phyloP scores from a whole-genome alignment of 768 basidiomycete genomes.

The Chiua virens region DNA sequence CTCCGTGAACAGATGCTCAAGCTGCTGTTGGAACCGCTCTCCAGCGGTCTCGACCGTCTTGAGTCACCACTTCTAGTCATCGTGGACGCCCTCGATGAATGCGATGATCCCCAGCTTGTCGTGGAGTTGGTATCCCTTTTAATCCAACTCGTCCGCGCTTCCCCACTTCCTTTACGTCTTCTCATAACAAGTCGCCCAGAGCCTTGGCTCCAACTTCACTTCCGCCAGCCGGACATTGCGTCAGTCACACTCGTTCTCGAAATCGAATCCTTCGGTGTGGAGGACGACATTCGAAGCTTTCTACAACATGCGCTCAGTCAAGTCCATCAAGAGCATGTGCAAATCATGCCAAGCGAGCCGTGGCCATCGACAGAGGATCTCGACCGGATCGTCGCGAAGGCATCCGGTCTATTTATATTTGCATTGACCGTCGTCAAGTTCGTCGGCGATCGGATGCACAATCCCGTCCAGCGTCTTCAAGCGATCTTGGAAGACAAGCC shows the following conservation, averaged over 20 bases:
- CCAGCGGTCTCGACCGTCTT: not conserved
- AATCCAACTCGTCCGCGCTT: slow-evolving; percentile 9
- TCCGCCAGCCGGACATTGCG: slow-evolving; percentile 13
- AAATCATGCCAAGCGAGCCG: slow-evolving; percentile 12
- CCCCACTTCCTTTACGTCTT: slow-evolving; percentile 20
- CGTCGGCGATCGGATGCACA: slow-evolving; percentile 19
- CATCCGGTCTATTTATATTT: slow-evolving; percentile 28
- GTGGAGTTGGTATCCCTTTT: slow-evolving; percentile 22
- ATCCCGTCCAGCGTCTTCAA: slow-evolving; percentile 17
- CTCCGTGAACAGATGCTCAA: slow-evolving; percentile 26
- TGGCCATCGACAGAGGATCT: slow-evolving; percentile 27
- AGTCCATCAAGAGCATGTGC: slow-evolving; percentile 10
- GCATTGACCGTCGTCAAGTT: slow-evolving; percentile 28
- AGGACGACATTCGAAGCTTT: slow-evolving; percentile 23
- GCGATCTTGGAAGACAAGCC: slow-evolving; percentile 10
- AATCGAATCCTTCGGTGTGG: slow-evolving; percentile 21
- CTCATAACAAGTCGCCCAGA: slow-evolving; percentile 23
- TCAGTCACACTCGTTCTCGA: slow-evolving; percentile 9
- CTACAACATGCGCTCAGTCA: slow-evolving; percentile 15
- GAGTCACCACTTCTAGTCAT: slow-evolving; percentile 15
- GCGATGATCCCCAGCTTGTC: slow-evolving; percentile 22
- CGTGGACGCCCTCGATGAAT: slow-evolving; percentile 23
- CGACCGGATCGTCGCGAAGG: slow-evolving; percentile 16
- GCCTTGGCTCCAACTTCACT: slow-evolving; percentile 16
- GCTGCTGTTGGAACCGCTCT: slow-evolving; percentile 21